These are phyloP conservation scores for Chaetomium strumarium DNA, from an alignment of 2,329 filamentous ascomycete genomes.

Conservation along the genomic window DNA sequence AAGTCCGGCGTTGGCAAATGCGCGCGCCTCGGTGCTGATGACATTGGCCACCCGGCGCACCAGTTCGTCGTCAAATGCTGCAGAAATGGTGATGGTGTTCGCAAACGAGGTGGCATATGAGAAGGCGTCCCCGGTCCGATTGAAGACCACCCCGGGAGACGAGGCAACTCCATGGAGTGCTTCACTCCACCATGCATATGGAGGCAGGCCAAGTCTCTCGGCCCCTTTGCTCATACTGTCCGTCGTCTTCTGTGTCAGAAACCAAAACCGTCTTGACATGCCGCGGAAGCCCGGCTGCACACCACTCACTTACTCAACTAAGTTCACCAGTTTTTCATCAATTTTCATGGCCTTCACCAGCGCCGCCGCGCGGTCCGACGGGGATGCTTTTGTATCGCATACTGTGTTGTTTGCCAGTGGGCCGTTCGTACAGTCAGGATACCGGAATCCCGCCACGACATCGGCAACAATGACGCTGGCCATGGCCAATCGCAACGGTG, in stretches of 20 bases:
- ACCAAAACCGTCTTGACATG: background rate
- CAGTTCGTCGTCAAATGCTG: constrained; percentile 58
- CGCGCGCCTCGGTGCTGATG: constrained; percentile 55
- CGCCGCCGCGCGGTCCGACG: constrained; percentile 20
- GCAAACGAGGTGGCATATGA: constrained; percentile 61
- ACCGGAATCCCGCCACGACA: constrained; percentile 14
- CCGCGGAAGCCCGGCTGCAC: background rate
- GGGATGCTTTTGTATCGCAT: constrained; percentile 19
- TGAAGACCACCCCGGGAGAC: constrained; percentile 49
- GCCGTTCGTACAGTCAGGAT: constrained; percentile 21
- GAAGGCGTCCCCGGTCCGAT: constrained; percentile 42
- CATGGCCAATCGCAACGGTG: background rate
- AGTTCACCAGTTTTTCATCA: constrained; percentile 23
- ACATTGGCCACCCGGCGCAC: constrained; percentile 51
- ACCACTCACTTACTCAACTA: constrained; percentile 20
- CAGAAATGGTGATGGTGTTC: constrained; percentile 55
- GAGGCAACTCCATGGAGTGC: constrained; percentile 52
- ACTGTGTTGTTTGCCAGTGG: constrained; percentile 20
- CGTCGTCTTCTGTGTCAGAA: background rate
- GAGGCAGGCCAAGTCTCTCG: constrained; percentile 47
- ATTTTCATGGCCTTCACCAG: constrained; percentile 21
- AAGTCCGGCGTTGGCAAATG: constrained; percentile 55
- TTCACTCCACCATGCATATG: constrained; percentile 54
- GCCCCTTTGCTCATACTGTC: constrained; percentile 38
- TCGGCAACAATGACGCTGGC: constrained; percentile 2